Conservation (phyloP, 1,284 basidiomycete genomes). For the Malassezia nana region DNA sequence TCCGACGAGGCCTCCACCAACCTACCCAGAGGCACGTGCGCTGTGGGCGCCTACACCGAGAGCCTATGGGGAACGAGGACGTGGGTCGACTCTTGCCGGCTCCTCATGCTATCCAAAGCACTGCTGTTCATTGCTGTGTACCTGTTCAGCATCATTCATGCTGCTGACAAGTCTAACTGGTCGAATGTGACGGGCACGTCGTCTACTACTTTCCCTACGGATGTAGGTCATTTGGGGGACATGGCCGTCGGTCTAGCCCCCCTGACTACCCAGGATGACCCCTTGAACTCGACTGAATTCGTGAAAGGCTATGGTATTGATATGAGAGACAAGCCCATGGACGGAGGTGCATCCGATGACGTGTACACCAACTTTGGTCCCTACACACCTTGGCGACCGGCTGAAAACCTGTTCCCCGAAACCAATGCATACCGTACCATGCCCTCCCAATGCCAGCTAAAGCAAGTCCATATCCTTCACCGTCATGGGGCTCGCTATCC, state of each 20-base stretch:
- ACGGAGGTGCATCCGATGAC: constrained; percentile 21
- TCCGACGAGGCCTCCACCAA: too few species aligned
- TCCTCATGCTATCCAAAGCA: not conserved
- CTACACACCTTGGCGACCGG: constrained; percentile 5
- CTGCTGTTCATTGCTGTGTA: not conserved
- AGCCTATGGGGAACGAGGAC: too few species aligned
- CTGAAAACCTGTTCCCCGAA: constrained; percentile 13
- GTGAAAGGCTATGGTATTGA: constrained; percentile 20
- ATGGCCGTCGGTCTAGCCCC: constrained; percentile 23
- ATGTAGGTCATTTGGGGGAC: constrained; percentile 34
- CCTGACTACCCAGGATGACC: constrained; percentile 32
- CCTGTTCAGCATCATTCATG: not conserved
- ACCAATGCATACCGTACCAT: constrained; percentile 12
- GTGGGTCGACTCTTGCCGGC: not conserved
- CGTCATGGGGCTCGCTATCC: constrained; percentile 45
- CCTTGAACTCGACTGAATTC: constrained; percentile 16
- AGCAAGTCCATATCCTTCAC: constrained; percentile 41
- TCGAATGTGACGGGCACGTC: constrained; percentile 17
- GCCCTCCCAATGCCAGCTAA: constrained; percentile 24
- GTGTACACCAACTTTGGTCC: constrained; percentile 31
- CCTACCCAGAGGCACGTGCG: too few species aligned
- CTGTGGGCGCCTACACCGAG: too few species aligned
- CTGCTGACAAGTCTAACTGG: not conserved
- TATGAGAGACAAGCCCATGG: constrained; percentile 21
- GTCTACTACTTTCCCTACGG: constrained; percentile 30